These are phyloP conservation scores for Solanum pinnatisectum DNA, from an alignment of 257 asterid species.

Conservation along the genomic window DNA sequence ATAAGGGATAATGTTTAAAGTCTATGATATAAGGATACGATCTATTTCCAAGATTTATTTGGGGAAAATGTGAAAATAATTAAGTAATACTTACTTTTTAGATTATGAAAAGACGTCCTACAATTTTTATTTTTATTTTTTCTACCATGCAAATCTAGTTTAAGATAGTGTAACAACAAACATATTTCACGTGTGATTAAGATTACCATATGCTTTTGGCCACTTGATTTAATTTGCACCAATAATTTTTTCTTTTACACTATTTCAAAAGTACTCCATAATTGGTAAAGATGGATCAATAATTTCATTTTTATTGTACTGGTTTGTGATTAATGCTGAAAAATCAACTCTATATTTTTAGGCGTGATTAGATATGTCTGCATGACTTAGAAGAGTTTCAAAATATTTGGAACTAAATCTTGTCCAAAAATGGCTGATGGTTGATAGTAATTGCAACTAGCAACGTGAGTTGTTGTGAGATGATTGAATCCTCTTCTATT, in stretches of 20 bases:
- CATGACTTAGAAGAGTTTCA: not conserved
- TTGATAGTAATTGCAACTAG: not conserved
- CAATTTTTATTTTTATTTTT: not conserved
- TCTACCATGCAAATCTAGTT: not conserved
- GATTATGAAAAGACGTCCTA: not conserved
- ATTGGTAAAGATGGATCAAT: not conserved
- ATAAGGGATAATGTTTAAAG: not conserved
- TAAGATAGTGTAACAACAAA: not conserved
- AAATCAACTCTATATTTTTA: not conserved
- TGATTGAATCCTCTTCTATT: fast-evolving
- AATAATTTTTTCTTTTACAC: not conserved
- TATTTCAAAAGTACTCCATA: not conserved
- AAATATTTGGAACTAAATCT: not conserved
- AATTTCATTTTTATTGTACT: not conserved
- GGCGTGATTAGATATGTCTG: not conserved
- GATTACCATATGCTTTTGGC: not conserved
- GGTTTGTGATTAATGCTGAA: not conserved
- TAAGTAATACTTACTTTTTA: not conserved
- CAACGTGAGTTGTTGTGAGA: not conserved
- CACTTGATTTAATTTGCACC: not conserved
- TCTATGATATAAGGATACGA: not conserved
- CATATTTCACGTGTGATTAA: not conserved
- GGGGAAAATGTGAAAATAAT: not conserved
- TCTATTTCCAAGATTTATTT: not conserved
- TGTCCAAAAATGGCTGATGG: not conserved